A percentile compares a stretch with the other conserved stretches of the same genome.
Evolutionary conservation across 2,329 filamentous ascomycete genomes (phyloP).

Genomic region (Calycina marina): DNA sequence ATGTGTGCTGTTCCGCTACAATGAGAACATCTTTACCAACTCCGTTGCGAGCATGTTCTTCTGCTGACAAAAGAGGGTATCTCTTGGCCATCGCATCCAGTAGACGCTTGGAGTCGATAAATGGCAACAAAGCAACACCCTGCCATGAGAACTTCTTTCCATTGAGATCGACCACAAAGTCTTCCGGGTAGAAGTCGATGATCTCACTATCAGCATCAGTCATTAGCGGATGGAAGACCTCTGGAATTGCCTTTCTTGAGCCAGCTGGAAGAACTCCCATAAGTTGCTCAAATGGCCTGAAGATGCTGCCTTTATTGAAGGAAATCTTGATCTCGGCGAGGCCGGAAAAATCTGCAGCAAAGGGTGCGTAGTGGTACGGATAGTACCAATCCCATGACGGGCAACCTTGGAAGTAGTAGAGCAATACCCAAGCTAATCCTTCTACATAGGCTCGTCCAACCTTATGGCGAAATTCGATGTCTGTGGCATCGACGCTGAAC

Average conservation of each 20-base stretch:
- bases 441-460: slow-evolving; percentile 89
- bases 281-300: slow-evolving; percentile 87
- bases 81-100: slow-evolving; percentile 69
- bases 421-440: slow-evolving; percentile 84
- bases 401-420: slow-evolving; percentile 97
- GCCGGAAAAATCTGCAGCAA: slow-evolving; percentile 85
- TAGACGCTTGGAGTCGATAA: slow-evolving; percentile 84
- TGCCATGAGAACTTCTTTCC: slow-evolving; percentile 99
- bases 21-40: slow-evolving; percentile 70
- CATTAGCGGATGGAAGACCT: slow-evolving; percentile 85
- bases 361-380: slow-evolving; percentile 95
- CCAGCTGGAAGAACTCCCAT: slow-evolving; percentile 96
- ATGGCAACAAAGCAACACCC: slow-evolving; percentile 81
- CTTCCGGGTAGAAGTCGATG: slow-evolving; percentile 92
- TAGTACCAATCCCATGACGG: slow-evolving; percentile 99
- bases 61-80: slow-evolving; percentile 63
- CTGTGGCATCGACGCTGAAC: slow-evolving; percentile 68
- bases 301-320: slow-evolving; percentile 75
- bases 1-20: slow-evolving; percentile 66
- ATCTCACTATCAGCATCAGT: slow-evolving; percentile 76
- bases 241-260: slow-evolving; percentile 80
- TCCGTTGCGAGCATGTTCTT: slow-evolving; percentile 66
- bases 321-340: slow-evolving; percentile 63
- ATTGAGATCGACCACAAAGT: slow-evolving; percentile 86
- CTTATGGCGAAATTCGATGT: slow-evolving; percentile 74